Conservation (phyloP, 164 flowering plant genomes). For the Tetracentron sinense region DNA sequence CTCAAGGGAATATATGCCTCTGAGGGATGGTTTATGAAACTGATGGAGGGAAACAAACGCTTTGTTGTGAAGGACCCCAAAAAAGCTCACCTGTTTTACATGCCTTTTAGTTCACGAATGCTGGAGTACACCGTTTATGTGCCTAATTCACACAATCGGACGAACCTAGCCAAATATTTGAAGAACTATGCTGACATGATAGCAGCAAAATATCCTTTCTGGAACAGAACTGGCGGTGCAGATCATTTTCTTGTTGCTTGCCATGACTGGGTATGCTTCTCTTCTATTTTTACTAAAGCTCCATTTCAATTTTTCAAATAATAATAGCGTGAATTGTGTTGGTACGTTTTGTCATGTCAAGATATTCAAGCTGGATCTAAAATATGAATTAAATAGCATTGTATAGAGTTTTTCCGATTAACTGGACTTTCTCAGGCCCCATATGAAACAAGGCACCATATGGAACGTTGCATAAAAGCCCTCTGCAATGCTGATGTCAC, state of each 20-base stretch:
- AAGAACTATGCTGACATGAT: conserved; percentile 27
- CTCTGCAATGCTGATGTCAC: conserved; percentile 73
- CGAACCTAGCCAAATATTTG: conserved; percentile 17
- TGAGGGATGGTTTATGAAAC: conserved; percentile 54
- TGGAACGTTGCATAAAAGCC: conserved; percentile 68
- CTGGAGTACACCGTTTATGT: conserved; percentile 19
- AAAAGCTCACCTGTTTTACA: conserved; percentile 43
- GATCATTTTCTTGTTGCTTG: conserved; percentile 49
- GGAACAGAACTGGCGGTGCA: conserved; percentile 45
- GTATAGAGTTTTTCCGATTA: not conserved
- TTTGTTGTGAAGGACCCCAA: conserved; percentile 38
- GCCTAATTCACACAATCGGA: conserved; percentile 1
- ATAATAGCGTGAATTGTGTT: not conserved
- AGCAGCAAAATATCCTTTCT: conserved; percentile 30
- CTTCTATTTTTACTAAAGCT: not conserved
- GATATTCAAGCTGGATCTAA: not conserved
- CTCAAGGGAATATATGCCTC: conserved; percentile 32
- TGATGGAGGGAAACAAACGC: conserved; percentile 32
- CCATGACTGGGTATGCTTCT: conserved; percentile 43
- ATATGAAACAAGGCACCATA: conserved; percentile 66
- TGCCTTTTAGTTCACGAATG: conserved; percentile 35
- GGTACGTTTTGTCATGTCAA: no score
- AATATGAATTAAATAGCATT: not conserved
- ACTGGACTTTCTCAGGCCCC: conserved; percentile 40
- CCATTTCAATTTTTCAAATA: not conserved